Conservation (phyloP, 352 stramenopile species). For the Phytophthora melonis region DNA sequence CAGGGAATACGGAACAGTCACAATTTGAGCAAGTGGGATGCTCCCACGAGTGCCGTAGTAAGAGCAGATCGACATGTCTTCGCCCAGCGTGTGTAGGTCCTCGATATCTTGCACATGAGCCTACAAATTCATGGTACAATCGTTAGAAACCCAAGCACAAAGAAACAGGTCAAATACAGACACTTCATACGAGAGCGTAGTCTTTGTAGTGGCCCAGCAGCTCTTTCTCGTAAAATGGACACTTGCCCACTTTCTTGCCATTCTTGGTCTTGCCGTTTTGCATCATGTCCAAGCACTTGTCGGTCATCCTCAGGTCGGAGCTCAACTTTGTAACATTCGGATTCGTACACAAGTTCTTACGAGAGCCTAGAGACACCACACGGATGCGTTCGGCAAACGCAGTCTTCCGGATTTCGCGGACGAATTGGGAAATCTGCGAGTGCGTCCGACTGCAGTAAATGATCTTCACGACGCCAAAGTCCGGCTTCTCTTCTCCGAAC, state of each 20-base stretch:
- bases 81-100: constrained; percentile 93
- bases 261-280: constrained; percentile 70
- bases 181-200: constrained; percentile 71
- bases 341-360: constrained; percentile 89
- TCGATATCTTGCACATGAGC: constrained; percentile 95
- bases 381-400: constrained; percentile 73
- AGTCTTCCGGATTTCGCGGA: constrained; percentile 89
- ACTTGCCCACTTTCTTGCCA: constrained; percentile 69
- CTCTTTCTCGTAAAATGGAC: constrained; percentile 86
- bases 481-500: constrained; percentile 30
- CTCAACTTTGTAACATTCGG: constrained; percentile 67
- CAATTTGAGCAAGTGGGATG: constrained; percentile 89
- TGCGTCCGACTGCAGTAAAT: constrained; percentile 93
- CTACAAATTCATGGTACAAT: constrained; percentile 34
- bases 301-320: constrained; percentile 84
- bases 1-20: constrained; percentile 94
- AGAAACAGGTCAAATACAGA: neutral
- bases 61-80: constrained; percentile 93
- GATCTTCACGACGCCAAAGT: constrained; percentile 79
- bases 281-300: constrained; percentile 90
- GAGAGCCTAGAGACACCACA: constrained; percentile 82
- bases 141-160: constrained; percentile 11
- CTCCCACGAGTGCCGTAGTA: constrained; percentile 97
- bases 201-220: constrained; percentile 78
- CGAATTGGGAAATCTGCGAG: constrained; percentile 91